A percentile compares a stretch with the other conserved stretches of the same genome.
Evolutionary conservation across 495 filamentous ascomycete genomes (phyloP).

Genomic region (Hyphodiscus hymeniophilus): DNA sequence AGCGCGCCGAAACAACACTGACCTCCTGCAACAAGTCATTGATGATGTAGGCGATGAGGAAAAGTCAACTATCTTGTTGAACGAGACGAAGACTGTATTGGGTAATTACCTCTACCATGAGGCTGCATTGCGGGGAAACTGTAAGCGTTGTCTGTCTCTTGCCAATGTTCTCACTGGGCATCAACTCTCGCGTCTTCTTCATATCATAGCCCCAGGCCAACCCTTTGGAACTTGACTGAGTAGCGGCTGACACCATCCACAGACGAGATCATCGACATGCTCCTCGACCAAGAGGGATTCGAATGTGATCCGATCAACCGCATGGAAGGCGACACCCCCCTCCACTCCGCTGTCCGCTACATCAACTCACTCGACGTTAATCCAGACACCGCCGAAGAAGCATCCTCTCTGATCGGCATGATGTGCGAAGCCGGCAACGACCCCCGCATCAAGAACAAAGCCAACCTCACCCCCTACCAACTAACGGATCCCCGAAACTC

Average conservation of each 20-base stretch:
- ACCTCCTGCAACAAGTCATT: slow-evolving; percentile 60
- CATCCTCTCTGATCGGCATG: slow-evolving; percentile 68
- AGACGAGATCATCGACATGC: slow-evolving; percentile 85
- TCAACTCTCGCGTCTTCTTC: too few relatives aligned
- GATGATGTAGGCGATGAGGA: slow-evolving; percentile 34
- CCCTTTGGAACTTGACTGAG: not conserved
- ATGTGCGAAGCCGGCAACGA: slow-evolving; percentile 89
- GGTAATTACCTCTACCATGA: slow-evolving; percentile 86
- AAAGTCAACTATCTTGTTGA: slow-evolving; percentile 60
- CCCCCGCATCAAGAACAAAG: slow-evolving; percentile 65
- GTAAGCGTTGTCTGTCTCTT: slow-evolving; percentile 39
- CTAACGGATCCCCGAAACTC: slow-evolving; percentile 66
- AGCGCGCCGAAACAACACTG: slow-evolving; percentile 83
- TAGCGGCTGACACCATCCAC: not conserved
- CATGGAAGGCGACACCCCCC: slow-evolving; percentile 77
- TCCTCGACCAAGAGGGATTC: slow-evolving; percentile 90
- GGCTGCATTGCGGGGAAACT: slow-evolving; percentile 78
- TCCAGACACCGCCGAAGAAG: slow-evolving; percentile 50
- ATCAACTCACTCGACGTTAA: slow-evolving; percentile 49
- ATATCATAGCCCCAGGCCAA: too few relatives aligned
- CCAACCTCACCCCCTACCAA: slow-evolving; percentile 57
- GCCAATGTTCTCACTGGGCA: too few relatives aligned
- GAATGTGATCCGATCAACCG: slow-evolving; percentile 87
- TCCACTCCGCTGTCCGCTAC: slow-evolving; percentile 82
- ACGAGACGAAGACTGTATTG: slow-evolving; percentile 72